Evolutionary conservation across 1,139 yeast genomes (phyloP).

Genomic region (Protomyces arabidopsidicola): DNA sequence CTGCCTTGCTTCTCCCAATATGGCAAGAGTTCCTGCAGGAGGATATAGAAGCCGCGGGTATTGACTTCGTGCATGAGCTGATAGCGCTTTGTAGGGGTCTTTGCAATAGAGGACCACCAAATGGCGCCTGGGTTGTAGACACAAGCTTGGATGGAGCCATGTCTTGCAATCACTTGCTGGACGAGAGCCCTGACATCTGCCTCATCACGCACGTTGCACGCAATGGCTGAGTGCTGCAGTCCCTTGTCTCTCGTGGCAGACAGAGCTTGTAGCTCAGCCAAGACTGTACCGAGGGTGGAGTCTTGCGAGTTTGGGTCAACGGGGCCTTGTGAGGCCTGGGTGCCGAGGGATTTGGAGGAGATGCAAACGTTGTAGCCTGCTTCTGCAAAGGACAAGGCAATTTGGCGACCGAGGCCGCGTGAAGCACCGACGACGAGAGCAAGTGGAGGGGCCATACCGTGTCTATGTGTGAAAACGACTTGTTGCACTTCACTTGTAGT

Average conservation of each 20-base stretch:
- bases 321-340: not conserved
- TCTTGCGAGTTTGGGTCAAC: constrained; percentile 1
- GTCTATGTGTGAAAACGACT: no score
- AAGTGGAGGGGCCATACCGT: not conserved
- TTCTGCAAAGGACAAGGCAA: constrained; percentile 6
- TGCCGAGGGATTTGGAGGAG: constrained; percentile 10
- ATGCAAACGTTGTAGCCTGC: constrained; percentile 12
- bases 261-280: not conserved
- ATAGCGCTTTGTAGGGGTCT: constrained; percentile 12
- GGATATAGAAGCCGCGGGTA: constrained; percentile 5
- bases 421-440: constrained; percentile 17
- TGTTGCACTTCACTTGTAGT: no score
- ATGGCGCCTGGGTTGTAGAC: constrained; percentile 17
- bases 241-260: not conserved
- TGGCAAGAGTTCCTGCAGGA: constrained; percentile 4
- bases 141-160: constrained; percentile 3
- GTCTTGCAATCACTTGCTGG: not conserved
- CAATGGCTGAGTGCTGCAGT: not conserved
- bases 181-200: not conserved
- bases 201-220: constrained; percentile 11
- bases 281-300: constrained; percentile 13
- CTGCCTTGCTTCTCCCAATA: not conserved
- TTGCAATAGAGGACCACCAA: constrained; percentile 12
- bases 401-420: constrained; percentile 11
- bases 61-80: constrained; percentile 10